A percentile compares a stretch with the other conserved stretches of the same genome.
Evolutionary conservation across 2,329 filamentous ascomycete species (phyloP).

Genomic region (Nemania serpens): DNA sequence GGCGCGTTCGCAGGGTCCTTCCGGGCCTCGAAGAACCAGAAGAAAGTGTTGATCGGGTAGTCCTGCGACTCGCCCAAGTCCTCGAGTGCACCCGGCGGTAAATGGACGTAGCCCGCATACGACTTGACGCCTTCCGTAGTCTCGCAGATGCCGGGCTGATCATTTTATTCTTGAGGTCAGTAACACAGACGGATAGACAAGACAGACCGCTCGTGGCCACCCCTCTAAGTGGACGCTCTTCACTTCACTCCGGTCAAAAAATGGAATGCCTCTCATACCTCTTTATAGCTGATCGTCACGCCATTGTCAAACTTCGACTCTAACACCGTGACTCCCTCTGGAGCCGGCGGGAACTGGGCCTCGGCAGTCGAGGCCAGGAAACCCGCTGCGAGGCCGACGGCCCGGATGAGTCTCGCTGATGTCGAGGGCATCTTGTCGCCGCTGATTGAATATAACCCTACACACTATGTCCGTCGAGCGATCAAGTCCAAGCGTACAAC

Average conservation of each 20-base stretch:
- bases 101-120: constrained; percentile 64
- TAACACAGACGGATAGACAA: neutral
- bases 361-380: constrained; percentile 24
- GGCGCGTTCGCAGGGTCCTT: constrained; percentile 40
- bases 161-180: constrained; percentile 8
- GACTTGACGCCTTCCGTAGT: constrained; percentile 61
- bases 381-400: constrained; percentile 16
- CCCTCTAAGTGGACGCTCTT: neutral
- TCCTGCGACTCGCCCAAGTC: constrained; percentile 51
- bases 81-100: constrained; percentile 50
- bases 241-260: neutral
- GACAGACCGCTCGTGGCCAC: neutral
- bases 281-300: constrained; percentile 65
- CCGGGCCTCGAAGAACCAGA: constrained; percentile 45
- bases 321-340: constrained; percentile 50
- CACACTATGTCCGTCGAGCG: neutral
- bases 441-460: neutral
- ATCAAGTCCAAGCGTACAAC: neutral
- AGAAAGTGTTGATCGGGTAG: constrained; percentile 53
- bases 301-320: constrained; percentile 60
- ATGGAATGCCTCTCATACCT: constrained; percentile 36
- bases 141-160: constrained; percentile 59
- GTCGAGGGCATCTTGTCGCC: constrained; percentile 20
- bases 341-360: constrained; percentile 40
- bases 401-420: constrained; percentile 14